Conservation (phyloP, 2,329 filamentous ascomycete genomes). For the Botrytis medusae region DNA sequence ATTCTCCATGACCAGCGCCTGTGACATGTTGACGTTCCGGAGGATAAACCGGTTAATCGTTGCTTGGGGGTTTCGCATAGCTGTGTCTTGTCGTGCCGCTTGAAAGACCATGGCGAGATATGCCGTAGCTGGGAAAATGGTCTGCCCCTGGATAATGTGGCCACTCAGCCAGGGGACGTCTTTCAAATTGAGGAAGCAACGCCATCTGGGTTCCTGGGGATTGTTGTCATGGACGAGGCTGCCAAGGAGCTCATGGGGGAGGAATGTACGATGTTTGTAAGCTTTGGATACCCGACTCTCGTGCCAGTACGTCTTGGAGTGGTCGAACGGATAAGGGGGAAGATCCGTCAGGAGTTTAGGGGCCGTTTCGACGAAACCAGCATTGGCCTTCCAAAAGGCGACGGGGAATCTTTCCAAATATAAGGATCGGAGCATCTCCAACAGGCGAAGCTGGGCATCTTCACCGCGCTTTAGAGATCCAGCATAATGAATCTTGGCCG, state of each 20-base stretch:
- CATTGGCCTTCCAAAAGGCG: constrained; percentile 49
- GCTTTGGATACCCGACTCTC: constrained; percentile 51
- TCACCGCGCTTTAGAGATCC: constrained; percentile 7
- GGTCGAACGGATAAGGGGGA: constrained; percentile 55
- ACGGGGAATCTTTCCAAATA: constrained; percentile 35
- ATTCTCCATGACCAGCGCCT: not conserved
- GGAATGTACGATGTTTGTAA: constrained; percentile 29
- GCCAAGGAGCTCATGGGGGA: constrained; percentile 5
- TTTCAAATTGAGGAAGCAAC: not conserved
- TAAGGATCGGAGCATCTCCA: constrained; percentile 23
- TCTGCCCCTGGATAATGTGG: constrained; percentile 48
- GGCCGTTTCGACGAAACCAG: constrained; percentile 38
- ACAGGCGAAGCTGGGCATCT: constrained; percentile 21
- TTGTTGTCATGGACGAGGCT: not conserved
- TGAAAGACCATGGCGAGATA: constrained; percentile 40
- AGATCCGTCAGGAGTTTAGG: constrained; percentile 39
- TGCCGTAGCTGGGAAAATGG: constrained; percentile 37
- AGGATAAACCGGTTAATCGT: not conserved
- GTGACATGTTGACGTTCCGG: not conserved
- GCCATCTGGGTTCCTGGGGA: not conserved
- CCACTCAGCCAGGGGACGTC: constrained; percentile 37
- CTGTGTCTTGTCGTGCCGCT: constrained; percentile 27
- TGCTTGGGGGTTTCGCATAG: not conserved
- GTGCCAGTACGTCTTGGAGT: constrained; percentile 52
- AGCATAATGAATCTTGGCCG: constrained; percentile 9